A percentile compares a stretch with the other conserved stretches of the same genome.
Evolutionary conservation across 352 stramenopile genomes (phyloP).

Genomic region (Pythium vanterpoolii): DNA sequence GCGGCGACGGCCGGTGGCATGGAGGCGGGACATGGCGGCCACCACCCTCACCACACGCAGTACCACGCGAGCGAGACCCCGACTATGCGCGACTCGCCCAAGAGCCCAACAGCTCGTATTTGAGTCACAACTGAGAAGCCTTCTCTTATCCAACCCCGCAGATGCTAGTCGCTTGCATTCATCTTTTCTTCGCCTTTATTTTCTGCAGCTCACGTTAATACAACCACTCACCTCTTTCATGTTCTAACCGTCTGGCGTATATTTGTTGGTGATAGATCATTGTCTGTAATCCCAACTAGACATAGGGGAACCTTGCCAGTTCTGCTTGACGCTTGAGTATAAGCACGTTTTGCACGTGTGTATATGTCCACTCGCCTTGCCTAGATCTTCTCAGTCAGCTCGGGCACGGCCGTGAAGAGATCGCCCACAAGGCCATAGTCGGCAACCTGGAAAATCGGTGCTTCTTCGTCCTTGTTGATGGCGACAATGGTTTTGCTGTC

Average conservation of each 20-base stretch:
- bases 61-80: constrained; percentile 18
- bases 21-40: constrained; percentile 6
- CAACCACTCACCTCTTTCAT: too few relatives aligned
- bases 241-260: too few relatives aligned
- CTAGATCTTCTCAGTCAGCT: constrained; percentile 98
- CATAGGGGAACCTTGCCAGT: too few relatives aligned
- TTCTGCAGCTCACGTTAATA: too few relatives aligned
- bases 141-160: too few relatives aligned
- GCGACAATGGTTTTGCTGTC: constrained; percentile 99
- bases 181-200: too few relatives aligned
- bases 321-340: too few relatives aligned
- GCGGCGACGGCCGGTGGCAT: constrained; percentile 10
- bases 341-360: neutral
- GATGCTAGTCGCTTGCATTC: too few relatives aligned
- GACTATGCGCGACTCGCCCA: constrained; percentile 17
- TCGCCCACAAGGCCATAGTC: constrained; percentile 99
- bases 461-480: constrained; percentile 99
- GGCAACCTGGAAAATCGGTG: constrained; percentile 98
- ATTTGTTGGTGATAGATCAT: too few relatives aligned
- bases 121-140: too few relatives aligned
- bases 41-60: neutral
- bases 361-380: neutral
- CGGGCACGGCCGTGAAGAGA: constrained; percentile 96
- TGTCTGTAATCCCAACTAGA: too few relatives aligned
- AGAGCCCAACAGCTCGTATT: constrained; percentile 15